Conservation (phyloP, 202 grass and related monocot genomes). For the Carex sylvatica region DNA sequence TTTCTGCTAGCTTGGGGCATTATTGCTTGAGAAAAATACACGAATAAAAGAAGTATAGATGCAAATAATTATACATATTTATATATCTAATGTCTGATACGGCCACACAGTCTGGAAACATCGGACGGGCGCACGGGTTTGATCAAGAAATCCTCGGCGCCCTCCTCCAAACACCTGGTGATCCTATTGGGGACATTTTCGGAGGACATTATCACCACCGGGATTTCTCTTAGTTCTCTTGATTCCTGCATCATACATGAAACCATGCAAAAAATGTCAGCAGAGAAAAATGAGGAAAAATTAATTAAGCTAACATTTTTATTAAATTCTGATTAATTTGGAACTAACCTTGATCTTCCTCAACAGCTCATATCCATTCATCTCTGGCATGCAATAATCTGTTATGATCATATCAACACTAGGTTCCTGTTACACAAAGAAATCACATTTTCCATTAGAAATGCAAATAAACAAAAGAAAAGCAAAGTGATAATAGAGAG, state of each 20-base stretch:
- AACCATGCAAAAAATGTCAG: not conserved
- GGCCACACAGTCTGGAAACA: constrained; percentile 49
- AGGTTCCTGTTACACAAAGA: constrained; percentile 34
- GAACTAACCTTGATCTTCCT: constrained; percentile 58
- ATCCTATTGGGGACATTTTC: constrained; percentile 64
- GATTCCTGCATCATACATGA: constrained; percentile 30
- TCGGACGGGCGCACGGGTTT: constrained; percentile 61
- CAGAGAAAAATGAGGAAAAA: not conserved
- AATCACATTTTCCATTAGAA: constrained; percentile 9
- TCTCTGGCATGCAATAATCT: constrained; percentile 95
- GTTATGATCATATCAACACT: constrained; percentile 66
- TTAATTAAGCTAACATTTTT: not conserved
- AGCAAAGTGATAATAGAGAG: not conserved
- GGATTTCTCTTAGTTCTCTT: constrained; percentile 49
- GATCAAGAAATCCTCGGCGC: constrained; percentile 72
- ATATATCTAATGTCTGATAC: constrained; percentile 9
- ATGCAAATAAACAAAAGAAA: not conserved
- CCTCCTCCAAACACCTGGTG: constrained; percentile 60
- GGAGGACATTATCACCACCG: constrained; percentile 82
- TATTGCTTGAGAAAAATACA: constrained; percentile 7
- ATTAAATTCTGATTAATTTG: not conserved
- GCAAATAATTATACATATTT: not conserved
- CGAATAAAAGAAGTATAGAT: not conserved
- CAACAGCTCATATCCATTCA: constrained; percentile 80
- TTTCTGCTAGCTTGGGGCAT: not conserved